These are phyloP conservation scores for Nannochloropsis gaditana DNA, from an alignment of 108 stramenopile species.

Conservation along the genomic window DNA sequence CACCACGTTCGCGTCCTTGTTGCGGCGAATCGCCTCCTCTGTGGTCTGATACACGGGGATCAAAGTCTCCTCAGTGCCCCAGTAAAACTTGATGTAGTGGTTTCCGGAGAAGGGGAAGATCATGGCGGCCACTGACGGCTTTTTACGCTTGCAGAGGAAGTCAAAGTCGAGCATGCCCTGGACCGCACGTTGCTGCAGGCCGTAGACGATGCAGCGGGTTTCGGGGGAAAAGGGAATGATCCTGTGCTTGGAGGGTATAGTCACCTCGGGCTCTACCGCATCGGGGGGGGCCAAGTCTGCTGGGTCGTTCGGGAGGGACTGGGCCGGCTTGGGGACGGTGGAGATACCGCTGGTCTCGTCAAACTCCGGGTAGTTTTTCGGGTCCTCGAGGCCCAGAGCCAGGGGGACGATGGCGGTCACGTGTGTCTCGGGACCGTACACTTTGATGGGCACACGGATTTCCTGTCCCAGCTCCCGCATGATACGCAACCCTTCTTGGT, in stretches of 20 bases:
- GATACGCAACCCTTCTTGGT: constrained; percentile 74
- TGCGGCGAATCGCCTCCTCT: constrained; percentile 65
- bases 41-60: constrained; percentile 70
- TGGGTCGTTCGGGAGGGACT: background rate
- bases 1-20: constrained; percentile 66
- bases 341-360: constrained; percentile 41
- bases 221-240: constrained; percentile 39
- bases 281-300: constrained; percentile 32
- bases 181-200: constrained; percentile 65
- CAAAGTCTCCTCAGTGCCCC: constrained; percentile 75
- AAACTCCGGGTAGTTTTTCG: constrained; percentile 62
- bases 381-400: constrained; percentile 64
- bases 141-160: constrained; percentile 77
- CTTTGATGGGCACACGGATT: constrained; percentile 67
- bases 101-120: constrained; percentile 71
- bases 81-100: constrained; percentile 82
- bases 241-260: constrained; percentile 22
- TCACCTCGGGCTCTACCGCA: constrained; percentile 43
- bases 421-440: constrained; percentile 81
- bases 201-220: constrained; percentile 72
- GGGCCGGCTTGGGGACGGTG: constrained; percentile 32
- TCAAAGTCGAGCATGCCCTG: constrained; percentile 85
- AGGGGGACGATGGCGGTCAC: constrained; percentile 75
- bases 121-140: constrained; percentile 72
- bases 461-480: constrained; percentile 63